Conservation (phyloP, 805 yeast species). For the Groenewaldozyma salmanticensis region DNA sequence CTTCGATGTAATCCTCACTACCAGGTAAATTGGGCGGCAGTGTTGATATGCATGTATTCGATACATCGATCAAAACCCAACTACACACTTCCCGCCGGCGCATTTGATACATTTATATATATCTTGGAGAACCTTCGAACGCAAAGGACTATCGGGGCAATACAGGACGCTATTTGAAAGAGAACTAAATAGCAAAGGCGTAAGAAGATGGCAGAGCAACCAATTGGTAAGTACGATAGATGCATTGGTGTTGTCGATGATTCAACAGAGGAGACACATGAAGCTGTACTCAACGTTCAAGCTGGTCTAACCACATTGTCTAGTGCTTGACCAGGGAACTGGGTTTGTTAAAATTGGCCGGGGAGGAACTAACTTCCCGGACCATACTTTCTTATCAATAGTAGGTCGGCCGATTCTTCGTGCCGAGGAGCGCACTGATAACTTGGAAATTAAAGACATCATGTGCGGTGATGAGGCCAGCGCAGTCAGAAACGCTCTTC, state of each 20-base stretch:
- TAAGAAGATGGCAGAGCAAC: slow-evolving; percentile 27
- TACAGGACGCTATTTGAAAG: no score
- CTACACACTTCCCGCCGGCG: no score
- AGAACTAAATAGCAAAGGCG: no score
- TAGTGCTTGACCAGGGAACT: slow-evolving; percentile 96
- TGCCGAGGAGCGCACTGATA: slow-evolving; percentile 78
- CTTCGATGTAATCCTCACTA: no score
- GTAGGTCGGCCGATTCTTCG: slow-evolving; percentile 96
- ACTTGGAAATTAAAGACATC: slow-evolving; percentile 64
- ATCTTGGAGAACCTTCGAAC: no score
- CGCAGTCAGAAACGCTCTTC: slow-evolving; percentile 79
- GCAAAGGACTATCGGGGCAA: no score
- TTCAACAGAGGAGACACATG: neutral
- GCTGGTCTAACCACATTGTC: neutral
- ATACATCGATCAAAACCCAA: no score
- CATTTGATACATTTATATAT: no score
- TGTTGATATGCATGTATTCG: no score
- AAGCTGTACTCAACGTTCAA: neutral
- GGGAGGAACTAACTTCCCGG: slow-evolving; percentile 96
- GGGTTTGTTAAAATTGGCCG: slow-evolving; percentile 97
- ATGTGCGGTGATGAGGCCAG: slow-evolving; percentile 98
- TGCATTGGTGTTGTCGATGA: neutral
- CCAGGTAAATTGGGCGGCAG: no score
- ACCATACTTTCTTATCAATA: slow-evolving; percentile 90
- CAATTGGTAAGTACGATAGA: slow-evolving; percentile 25